A percentile compares a stretch with the other conserved stretches of the same genome.
phyloP scores from a whole-genome alignment of 1,284 basidiomycete species.

The Naganishia cerealis region DNA sequence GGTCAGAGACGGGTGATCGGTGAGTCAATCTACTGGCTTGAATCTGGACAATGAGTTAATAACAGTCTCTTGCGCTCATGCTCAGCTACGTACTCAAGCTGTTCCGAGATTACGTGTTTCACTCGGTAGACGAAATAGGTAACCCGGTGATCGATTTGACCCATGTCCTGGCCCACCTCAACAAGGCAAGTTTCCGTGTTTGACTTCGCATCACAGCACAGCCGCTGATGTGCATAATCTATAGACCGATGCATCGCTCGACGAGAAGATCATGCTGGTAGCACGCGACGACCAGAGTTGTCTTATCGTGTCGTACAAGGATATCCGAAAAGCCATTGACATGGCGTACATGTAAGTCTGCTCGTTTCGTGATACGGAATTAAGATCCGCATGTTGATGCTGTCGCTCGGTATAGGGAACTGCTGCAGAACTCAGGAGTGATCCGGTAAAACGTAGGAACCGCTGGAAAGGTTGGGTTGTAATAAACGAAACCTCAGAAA shows the following conservation, averaged over 20 bases:
- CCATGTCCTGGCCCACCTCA: slow-evolving; percentile 85
- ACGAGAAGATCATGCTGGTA: slow-evolving; percentile 92
- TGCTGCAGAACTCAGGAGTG: slow-evolving; percentile 25
- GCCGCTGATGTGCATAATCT: slow-evolving; percentile 2
- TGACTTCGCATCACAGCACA: background rate
- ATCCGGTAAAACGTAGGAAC: slow-evolving; percentile 9
- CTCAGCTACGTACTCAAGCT: slow-evolving; percentile 85
- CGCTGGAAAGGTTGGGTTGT: slow-evolving; percentile 6
- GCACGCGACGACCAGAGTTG: slow-evolving; percentile 94
- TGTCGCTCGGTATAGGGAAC: slow-evolving; percentile 1
- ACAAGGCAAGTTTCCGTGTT: slow-evolving; percentile 66
- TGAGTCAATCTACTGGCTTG: slow-evolving; percentile 15
- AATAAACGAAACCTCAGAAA: slow-evolving; percentile 31
- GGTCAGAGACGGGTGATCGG: slow-evolving; percentile 97
- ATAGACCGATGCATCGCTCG: slow-evolving; percentile 85
- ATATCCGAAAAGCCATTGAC: slow-evolving; percentile 82
- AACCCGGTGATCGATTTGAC: slow-evolving; percentile 85
- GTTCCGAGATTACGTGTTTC: slow-evolving; percentile 98
- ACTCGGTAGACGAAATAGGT: slow-evolving; percentile 88
- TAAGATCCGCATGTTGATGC: background rate
- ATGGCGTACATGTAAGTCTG: slow-evolving; percentile 65
- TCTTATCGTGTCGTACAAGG: slow-evolving; percentile 90
- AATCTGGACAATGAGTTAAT: background rate
- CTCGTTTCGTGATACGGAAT: background rate
- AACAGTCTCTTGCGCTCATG: background rate